Percentiles rank a stretch among this genome's conserved stretches.
These are phyloP conservation scores for Aspergillus nanangensis DNA, from an alignment of 495 filamentous ascomycete species.

Conservation along the genomic window DNA sequence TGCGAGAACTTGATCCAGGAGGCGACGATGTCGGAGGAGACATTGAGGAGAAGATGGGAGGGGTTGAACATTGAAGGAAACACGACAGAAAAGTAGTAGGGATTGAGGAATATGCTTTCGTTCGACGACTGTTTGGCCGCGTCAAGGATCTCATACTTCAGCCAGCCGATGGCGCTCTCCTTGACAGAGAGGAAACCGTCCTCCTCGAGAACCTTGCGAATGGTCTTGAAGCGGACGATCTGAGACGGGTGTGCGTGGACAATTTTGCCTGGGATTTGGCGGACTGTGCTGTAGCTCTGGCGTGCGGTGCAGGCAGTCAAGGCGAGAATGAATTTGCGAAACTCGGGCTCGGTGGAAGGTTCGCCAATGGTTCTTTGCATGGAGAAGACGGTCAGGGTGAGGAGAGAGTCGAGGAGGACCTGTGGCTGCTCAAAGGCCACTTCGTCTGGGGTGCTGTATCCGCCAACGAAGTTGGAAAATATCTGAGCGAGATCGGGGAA, in stretches of 20 bases:
- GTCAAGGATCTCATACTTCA: constrained; percentile 75
- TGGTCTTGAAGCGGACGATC: constrained; percentile 65
- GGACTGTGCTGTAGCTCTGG: constrained; percentile 67
- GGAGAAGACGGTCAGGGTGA: constrained; percentile 30
- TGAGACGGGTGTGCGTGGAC: constrained; percentile 75
- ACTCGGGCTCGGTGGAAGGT: constrained; percentile 26
- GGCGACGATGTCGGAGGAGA: constrained; percentile 26
- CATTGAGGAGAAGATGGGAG: constrained; percentile 15
- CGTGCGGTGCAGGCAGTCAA: constrained; percentile 64
- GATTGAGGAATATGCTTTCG: constrained; percentile 27
- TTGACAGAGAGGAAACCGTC: constrained; percentile 68
- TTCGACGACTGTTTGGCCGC: constrained; percentile 22
- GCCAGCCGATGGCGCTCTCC: constrained; percentile 77
- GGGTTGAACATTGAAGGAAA: constrained; percentile 32
- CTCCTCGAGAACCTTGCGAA: constrained; percentile 76
- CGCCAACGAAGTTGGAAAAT: constrained; percentile 55
- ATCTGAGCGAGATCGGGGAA: constrained; percentile 63
- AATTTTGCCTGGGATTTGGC: constrained; percentile 64
- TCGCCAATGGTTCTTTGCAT: constrained; percentile 18
- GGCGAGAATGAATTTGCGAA: constrained; percentile 46
- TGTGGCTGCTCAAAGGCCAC: constrained; percentile 39
- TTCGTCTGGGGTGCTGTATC: constrained; percentile 35
- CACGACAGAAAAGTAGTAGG: constrained; percentile 49
- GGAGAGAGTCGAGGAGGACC: constrained; percentile 35
- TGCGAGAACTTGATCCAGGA: constrained; percentile 37